Conservation (phyloP, 768 basidiomycete genomes). For the Macrolepiota dolichaula region DNA sequence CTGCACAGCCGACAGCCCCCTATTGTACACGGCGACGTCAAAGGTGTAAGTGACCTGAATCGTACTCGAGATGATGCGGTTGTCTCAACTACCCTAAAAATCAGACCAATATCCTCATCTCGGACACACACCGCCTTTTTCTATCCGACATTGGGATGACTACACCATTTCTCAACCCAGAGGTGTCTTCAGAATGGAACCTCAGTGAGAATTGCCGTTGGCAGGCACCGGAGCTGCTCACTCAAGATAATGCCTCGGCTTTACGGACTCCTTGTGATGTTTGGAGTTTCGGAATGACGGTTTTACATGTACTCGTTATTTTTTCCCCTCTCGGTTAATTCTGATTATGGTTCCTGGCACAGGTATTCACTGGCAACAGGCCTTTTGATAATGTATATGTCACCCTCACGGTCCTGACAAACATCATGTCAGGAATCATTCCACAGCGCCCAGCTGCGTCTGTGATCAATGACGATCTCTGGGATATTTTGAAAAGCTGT, state of each 20-base stretch:
- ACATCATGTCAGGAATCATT: not conserved
- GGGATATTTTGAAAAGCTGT: not conserved
- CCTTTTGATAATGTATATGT: not conserved
- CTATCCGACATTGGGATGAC: constrained; percentile 7
- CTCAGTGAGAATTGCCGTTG: not conserved
- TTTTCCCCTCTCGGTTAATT: not conserved
- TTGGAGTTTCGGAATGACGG: constrained; percentile 12
- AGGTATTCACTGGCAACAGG: not conserved
- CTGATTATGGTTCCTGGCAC: not conserved
- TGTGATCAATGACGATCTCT: not conserved
- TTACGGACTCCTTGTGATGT: constrained; percentile 1
- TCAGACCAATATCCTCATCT: constrained; percentile 10
- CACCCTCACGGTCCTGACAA: not conserved
- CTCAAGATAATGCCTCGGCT: not conserved
- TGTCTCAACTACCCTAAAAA: not conserved
- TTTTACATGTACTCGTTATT: constrained; percentile 1
- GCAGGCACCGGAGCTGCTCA: constrained; percentile 4
- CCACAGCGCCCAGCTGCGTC: not conserved
- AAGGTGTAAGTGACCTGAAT: not conserved
- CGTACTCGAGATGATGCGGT: not conserved
- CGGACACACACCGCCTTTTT: not conserved
- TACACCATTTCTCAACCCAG: not conserved
- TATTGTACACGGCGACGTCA: constrained; percentile 9
- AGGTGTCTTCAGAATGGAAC: not conserved
- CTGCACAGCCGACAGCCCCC: constrained; percentile 7